These are phyloP conservation scores for Arabidopsis thaliana DNA, from an alignment of 345 rosid genomes.

Conservation along the genomic window DNA sequence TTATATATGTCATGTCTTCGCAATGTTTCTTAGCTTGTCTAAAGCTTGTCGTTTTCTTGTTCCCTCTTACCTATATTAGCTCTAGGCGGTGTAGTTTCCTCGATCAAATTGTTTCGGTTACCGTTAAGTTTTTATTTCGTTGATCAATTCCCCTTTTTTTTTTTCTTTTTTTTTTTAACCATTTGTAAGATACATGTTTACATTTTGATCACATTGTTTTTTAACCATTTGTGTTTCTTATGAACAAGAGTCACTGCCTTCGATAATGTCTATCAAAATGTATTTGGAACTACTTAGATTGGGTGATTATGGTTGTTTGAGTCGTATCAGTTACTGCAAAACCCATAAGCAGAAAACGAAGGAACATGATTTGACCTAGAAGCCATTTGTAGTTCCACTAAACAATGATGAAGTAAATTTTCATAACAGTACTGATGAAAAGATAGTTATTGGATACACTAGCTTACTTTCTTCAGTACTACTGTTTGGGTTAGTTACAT, in stretches of 20 bases:
- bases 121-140: background rate
- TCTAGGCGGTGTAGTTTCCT: background rate
- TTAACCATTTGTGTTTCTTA: background rate
- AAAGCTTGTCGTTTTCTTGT: slow-evolving; percentile 39
- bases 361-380: background rate
- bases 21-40: slow-evolving; percentile 40
- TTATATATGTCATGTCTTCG: slow-evolving; percentile 41
- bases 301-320: background rate
- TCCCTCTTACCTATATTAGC: background rate
- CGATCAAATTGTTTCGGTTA: background rate
- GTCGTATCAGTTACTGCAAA: too few species aligned
- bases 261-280: background rate
- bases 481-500: slow-evolving; percentile 25
- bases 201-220: too few species aligned
- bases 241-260: background rate
- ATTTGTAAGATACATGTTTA: background rate
- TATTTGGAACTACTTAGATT: background rate
- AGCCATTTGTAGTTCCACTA: background rate
- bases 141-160: background rate
- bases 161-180: background rate
- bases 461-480: slow-evolving; percentile 15
- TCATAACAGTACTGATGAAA: background rate
- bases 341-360: background rate
- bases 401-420: background rate
- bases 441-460: background rate